phyloP scores from a whole-genome alignment of 2,329 filamentous ascomycete species.

The Akanthomyces uredinophilus region DNA sequence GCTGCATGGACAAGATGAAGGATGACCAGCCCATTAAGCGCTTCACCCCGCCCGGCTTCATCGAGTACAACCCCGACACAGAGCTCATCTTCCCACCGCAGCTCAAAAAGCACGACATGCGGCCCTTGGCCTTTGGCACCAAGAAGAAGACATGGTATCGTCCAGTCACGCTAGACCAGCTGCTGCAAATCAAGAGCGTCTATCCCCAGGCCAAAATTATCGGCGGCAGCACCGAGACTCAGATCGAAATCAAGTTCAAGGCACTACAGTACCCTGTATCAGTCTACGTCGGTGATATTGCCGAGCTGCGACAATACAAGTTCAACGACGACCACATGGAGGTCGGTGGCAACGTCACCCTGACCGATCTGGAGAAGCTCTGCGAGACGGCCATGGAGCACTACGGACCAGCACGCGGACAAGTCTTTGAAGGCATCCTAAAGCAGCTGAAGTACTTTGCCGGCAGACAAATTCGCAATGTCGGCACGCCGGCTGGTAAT shows the following conservation, averaged over 20 bases:
- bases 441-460: slow-evolving; percentile 96
- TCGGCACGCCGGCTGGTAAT: slow-evolving; percentile 95
- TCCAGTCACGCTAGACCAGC: slow-evolving; percentile 77
- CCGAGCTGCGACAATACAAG: slow-evolving; percentile 76
- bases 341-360: slow-evolving; percentile 84
- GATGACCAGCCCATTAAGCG: slow-evolving; percentile 53
- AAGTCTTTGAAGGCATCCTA: slow-evolving; percentile 84
- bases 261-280: slow-evolving; percentile 84
- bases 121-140: slow-evolving; percentile 82
- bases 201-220: slow-evolving; percentile 90
- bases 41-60: slow-evolving; percentile 86
- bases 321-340: slow-evolving; percentile 81
- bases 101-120: slow-evolving; percentile 76
- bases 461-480: slow-evolving; percentile 90
- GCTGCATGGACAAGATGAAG: slow-evolving; percentile 61
- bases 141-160: slow-evolving; percentile 93
- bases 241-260: slow-evolving; percentile 99
- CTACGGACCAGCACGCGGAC: slow-evolving; percentile 66
- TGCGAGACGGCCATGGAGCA: slow-evolving; percentile 72
- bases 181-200: slow-evolving; percentile 84
- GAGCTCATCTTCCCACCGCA: slow-evolving; percentile 91
- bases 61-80: slow-evolving; percentile 88
- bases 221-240: slow-evolving; percentile 91
- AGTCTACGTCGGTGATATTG: slow-evolving; percentile 88
- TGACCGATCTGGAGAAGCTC: slow-evolving; percentile 87